phyloP scores from a whole-genome alignment of 805 yeast genomes.

The Lipomyces anomalus region DNA sequence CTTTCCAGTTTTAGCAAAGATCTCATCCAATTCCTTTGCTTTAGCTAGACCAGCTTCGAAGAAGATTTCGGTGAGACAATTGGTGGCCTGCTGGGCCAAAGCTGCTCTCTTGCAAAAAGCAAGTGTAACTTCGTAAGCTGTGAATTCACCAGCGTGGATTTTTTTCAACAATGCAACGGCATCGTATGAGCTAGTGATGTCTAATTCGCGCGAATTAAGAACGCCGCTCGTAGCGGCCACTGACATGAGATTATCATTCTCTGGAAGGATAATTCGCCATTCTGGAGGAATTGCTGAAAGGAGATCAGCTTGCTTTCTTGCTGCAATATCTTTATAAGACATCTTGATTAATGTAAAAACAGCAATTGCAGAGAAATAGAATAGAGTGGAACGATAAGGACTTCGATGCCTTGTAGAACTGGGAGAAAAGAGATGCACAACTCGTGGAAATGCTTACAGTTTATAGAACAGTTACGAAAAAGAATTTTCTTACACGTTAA shows the following conservation, averaged over 20 bases:
- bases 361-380: neutral
- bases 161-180: slow-evolving; percentile 35
- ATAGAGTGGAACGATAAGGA: no score
- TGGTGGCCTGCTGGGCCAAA: slow-evolving; percentile 23
- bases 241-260: slow-evolving; percentile 35
- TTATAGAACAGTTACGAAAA: no score
- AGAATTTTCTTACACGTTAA: no score
- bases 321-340: slow-evolving; percentile 42
- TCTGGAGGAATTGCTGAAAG: slow-evolving; percentile 41
- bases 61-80: slow-evolving; percentile 36
- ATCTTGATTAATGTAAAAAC: neutral
- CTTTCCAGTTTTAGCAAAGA: slow-evolving; percentile 42
- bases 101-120: slow-evolving; percentile 41
- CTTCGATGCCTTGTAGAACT: no score
- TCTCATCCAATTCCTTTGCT: slow-evolving; percentile 52
- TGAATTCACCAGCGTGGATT: slow-evolving; percentile 38
- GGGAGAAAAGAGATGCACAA: no score
- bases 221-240: slow-evolving; percentile 39
- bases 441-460: no score
- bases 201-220: slow-evolving; percentile 37
- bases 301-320: slow-evolving; percentile 39
- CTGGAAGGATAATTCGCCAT: slow-evolving; percentile 40
- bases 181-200: slow-evolving; percentile 41
- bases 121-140: slow-evolving; percentile 40
- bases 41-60: slow-evolving; percentile 50